Evolutionary conservation across 768 basidiomycete genomes (phyloP), one percentile per base, ranked within the genome.

Genomic region (Chiua virens): DNA sequence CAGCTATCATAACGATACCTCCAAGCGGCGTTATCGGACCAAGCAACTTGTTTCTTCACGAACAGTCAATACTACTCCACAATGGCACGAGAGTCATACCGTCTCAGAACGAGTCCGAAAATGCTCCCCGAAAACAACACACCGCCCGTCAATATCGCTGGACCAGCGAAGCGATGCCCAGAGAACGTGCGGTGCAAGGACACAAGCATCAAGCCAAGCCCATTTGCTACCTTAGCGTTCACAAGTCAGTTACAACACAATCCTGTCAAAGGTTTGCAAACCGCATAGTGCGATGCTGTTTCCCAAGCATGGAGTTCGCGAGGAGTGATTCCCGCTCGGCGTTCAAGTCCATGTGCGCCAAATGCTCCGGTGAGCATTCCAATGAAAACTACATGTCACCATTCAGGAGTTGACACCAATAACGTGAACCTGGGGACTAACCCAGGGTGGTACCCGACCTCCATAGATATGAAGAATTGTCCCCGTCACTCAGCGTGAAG

Each of bases 1-100:
- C 87, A 28, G 80, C 79, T 58, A 87, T 85, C 81, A 85, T 82
- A 1, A 80, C 45, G 18, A 76, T 49, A 4, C 81, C 87, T 2
- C 86, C 87, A 8, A 88, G 57, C 0, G 87, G 87, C 25, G 86
- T 89, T 44, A 85, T 68, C 8, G 84, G 85, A 0, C 85, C 87
- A 21, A 87, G 56, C 52, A 76, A 72, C 54, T 66, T 79, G 54
- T 81, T 64, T 35, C 77, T 80, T 54, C 17, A 17, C 28, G 44
- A 47, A 49, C 15, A 34, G 20, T 56, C 42, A 57, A 45, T 22
- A 47, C 8, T 41, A 25, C n/a, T 43, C 23, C 23, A 27, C 6
- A 34, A 9, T 38, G 5, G 17, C 14, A 14, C 42, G 13, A 50
- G 15, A 57, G 17, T 49, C 70, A 46, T 43, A 75, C 82, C 72